Conservation (phyloP, 192 early-diverging fungal genomes). For the Backusella mclennaniae region DNA sequence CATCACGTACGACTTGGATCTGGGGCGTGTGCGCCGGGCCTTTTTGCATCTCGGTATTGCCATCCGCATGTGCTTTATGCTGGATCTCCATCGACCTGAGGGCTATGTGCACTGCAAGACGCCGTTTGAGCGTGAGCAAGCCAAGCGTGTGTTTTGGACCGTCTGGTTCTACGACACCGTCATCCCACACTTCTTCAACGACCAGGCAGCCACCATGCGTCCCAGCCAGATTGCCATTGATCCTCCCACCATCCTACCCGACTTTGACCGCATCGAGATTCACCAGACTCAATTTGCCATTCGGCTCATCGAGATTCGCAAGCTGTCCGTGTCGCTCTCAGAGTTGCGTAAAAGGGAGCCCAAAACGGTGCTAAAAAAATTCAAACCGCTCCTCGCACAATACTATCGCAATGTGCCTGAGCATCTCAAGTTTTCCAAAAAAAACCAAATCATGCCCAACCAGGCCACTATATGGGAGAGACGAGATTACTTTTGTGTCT, state of each 20-base stretch:
- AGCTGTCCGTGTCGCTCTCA: neutral
- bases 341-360: neutral
- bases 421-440: neutral
- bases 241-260: neutral
- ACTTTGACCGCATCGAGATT: constrained; percentile 9
- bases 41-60: constrained; percentile 23
- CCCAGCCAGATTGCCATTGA: constrained; percentile 22
- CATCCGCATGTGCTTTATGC: constrained; percentile 30
- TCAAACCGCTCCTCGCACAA: neutral
- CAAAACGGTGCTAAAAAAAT: neutral
- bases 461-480: constrained; percentile 7
- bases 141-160: constrained; percentile 28
- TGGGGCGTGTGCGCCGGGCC: constrained; percentile 15
- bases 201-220: constrained; percentile 2
- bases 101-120: constrained; percentile 22
- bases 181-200: constrained; percentile 24
- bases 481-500: constrained; percentile 16
- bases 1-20: constrained; percentile 28
- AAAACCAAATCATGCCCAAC: neutral
- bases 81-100: constrained; percentile 21
- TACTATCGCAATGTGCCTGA: constrained; percentile 9
- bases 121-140: constrained; percentile 19
- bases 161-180: constrained; percentile 31
- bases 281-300: constrained; percentile 22
- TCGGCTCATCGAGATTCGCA: constrained; percentile 9